These are phyloP conservation scores for Solanum hybrid DNA, from an alignment of 305 asterid species.

Conservation along the genomic window DNA sequence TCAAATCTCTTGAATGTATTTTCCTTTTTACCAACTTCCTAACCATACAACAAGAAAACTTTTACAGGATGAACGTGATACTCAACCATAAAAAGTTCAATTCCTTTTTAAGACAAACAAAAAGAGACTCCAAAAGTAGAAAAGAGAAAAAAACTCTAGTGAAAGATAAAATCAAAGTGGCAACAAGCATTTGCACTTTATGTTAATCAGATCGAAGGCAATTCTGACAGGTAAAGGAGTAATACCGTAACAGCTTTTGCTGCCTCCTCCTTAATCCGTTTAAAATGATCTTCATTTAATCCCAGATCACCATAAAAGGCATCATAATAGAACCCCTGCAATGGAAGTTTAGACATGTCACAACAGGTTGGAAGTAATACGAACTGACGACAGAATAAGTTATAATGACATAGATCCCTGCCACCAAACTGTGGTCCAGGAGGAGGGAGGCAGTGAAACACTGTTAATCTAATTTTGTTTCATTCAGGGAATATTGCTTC, in stretches of 20 bases:
- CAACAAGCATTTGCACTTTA: not conserved
- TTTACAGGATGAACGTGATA: not conserved
- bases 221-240: conserved; percentile 12
- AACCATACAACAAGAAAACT: not conserved
- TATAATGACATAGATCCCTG: not conserved
- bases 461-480: not conserved
- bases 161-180: conserved; percentile 5
- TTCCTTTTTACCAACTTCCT: not conserved
- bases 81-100: not conserved
- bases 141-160: not conserved
- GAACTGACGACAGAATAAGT: not conserved
- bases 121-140: not conserved
- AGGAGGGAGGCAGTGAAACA: not conserved
- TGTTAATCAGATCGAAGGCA: not conserved
- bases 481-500: not conserved
- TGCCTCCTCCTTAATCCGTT: conserved; percentile 70
- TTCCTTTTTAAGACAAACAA: not conserved
- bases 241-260: conserved; percentile 70
- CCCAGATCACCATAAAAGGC: conserved; percentile 90
- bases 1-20: not conserved
- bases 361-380: not conserved
- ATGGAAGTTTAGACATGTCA: conserved; percentile 7
- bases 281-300: conserved; percentile 77
- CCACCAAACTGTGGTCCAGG: not conserved
- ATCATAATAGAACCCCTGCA: conserved; percentile 92